phyloP scores from a whole-genome alignment of 2,329 filamentous ascomycete genomes.

The Dothistroma septosporum region DNA sequence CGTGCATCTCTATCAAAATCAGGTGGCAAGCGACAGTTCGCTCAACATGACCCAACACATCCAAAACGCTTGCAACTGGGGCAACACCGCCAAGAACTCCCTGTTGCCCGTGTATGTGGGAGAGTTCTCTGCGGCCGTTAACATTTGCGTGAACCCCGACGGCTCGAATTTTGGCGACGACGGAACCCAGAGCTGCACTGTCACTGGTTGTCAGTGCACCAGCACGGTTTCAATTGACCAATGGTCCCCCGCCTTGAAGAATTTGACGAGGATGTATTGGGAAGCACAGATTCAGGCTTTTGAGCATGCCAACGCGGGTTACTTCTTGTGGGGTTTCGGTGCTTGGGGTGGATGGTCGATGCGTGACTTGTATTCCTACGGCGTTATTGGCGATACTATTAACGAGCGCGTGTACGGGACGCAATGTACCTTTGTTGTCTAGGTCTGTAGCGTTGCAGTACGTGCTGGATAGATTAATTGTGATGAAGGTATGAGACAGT shows the following conservation, averaged over 20 bases:
- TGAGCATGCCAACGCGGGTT: slow-evolving; percentile 38
- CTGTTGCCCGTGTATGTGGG: slow-evolving; percentile 41
- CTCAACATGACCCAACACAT: slow-evolving; percentile 41
- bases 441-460: no score
- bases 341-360: slow-evolving; percentile 43
- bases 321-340: slow-evolving; percentile 45
- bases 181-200: slow-evolving; percentile 24
- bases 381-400: slow-evolving; percentile 40
- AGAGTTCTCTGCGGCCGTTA: slow-evolving; percentile 44
- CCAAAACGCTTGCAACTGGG: slow-evolving; percentile 39
- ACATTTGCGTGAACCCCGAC: slow-evolving; percentile 43
- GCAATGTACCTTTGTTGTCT: slow-evolving; percentile 16
- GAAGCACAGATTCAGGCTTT: slow-evolving; percentile 46
- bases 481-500: no score
- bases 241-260: slow-evolving; percentile 36
- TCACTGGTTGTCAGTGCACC: slow-evolving; percentile 39
- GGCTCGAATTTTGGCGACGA: slow-evolving; percentile 35
- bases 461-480: no score
- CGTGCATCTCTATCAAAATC: slow-evolving; percentile 45
- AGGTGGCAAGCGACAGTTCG: slow-evolving; percentile 34
- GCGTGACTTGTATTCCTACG: slow-evolving; percentile 38
- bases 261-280: slow-evolving; percentile 38
- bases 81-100: slow-evolving; percentile 30
- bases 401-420: slow-evolving; percentile 29
- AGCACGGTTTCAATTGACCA: slow-evolving; percentile 34